Evolutionary conservation across 2,329 filamentous ascomycete species (phyloP).

Genomic region (Nothophoma quercina): DNA sequence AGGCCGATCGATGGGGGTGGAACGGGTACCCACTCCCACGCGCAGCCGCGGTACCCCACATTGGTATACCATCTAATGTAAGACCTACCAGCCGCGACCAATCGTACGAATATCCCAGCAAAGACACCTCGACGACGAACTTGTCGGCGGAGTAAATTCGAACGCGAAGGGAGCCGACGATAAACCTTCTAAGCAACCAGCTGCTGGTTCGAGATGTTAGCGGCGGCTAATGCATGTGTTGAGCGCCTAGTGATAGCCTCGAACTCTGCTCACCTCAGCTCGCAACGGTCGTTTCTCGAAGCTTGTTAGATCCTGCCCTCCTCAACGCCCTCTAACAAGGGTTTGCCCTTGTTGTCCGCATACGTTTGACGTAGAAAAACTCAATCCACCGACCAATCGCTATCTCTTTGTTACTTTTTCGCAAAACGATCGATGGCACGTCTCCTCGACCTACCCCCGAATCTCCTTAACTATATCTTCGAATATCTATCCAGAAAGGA

Average conservation of each 20-base stretch:
- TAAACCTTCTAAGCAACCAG: constrained; percentile 2
- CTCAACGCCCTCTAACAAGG: neutral
- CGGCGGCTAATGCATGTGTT: constrained; percentile 9
- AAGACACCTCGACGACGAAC: neutral
- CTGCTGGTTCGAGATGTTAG: constrained; percentile 2
- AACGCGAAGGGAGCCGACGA: neutral
- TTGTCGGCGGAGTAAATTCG: neutral
- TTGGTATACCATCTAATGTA: neutral
- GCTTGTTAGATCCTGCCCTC: neutral
- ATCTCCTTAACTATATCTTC: constrained; percentile 21
- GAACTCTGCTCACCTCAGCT: constrained; percentile 9
- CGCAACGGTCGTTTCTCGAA: neutral
- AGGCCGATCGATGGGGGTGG: neutral
- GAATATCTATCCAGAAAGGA: constrained; percentile 26
- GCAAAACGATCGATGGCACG: constrained; percentile 19
- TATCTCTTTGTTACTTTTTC: neutral
- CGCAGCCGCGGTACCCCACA: constrained; percentile 7
- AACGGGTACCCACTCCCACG: neutral
- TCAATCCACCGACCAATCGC: neutral
- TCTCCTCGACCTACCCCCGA: constrained; percentile 27
- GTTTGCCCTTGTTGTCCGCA: neutral
- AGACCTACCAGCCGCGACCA: neutral
- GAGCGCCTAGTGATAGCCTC: constrained; percentile 14
- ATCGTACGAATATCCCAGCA: neutral
- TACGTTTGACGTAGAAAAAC: neutral